phyloP scores from a whole-genome alignment of 2,329 filamentous ascomycete species.

The Colletotrichum lini region DNA sequence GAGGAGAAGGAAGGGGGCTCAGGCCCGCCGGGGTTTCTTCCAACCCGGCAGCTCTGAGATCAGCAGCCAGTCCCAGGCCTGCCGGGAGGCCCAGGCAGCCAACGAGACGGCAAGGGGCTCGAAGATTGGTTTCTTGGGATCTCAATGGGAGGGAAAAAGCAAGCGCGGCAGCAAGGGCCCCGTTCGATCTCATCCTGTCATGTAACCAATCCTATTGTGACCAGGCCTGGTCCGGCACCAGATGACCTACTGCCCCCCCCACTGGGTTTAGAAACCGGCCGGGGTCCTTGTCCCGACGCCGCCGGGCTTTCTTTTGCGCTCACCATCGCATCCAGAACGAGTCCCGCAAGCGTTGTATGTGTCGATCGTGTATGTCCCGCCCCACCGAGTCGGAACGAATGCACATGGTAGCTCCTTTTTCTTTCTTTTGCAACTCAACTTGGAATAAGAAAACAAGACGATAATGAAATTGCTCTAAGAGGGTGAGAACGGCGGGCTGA shows the following conservation, averaged over 20 bases:
- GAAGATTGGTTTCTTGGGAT: too few species aligned
- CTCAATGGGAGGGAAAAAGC: conserved; percentile 1
- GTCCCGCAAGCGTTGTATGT: not conserved
- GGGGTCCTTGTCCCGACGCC: conserved; percentile 13
- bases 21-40: not conserved
- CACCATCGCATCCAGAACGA: conserved; percentile 16
- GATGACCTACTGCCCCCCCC: not conserved
- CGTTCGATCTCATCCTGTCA: conserved; percentile 12
- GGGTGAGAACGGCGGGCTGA: conserved; percentile 20
- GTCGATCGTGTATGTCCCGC: not conserved
- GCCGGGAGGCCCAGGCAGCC: too few species aligned
- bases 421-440: conserved; percentile 24
- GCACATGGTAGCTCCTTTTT: not conserved
- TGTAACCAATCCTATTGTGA: conserved; percentile 4
- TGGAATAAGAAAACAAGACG: conserved; percentile 23
- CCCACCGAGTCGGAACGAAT: too few species aligned
- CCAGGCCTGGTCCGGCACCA: not conserved
- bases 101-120: too few species aligned
- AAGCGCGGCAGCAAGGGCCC: conserved; percentile 30
- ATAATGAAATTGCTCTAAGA: conserved; percentile 6
- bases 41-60: not conserved
- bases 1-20: not conserved
- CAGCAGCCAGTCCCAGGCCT: not conserved
- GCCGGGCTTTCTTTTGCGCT: conserved; percentile 28
- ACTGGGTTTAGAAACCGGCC: not conserved